phyloP scores from a whole-genome alignment of 2,329 filamentous ascomycete species.

The Rugonectria rugulosa region DNA sequence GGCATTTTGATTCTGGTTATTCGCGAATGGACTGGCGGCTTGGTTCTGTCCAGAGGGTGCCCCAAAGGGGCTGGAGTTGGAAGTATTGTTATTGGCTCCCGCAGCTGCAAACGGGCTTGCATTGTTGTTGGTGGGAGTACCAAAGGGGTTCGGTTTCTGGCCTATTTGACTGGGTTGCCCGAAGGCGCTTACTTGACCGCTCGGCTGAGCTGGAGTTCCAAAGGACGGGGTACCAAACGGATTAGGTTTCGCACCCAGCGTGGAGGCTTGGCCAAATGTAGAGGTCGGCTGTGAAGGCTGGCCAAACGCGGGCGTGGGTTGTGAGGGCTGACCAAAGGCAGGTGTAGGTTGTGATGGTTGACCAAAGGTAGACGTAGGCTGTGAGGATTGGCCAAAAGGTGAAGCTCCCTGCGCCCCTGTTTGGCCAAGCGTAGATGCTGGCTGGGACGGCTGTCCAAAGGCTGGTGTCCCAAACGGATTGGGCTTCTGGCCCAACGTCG shows the following conservation, averaged over 20 bases:
- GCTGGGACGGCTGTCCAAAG: conserved; percentile 48
- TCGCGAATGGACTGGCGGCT: conserved; percentile 32
- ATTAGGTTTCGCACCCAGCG: conserved; percentile 43
- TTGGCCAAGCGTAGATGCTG: conserved; percentile 39
- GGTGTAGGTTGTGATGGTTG: conserved; percentile 43
- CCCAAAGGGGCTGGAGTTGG: conserved; percentile 41
- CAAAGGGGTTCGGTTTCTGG: conserved; percentile 50
- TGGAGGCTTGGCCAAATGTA: conserved; percentile 52
- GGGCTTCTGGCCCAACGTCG: conserved; percentile 54
- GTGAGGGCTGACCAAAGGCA: conserved; percentile 41
- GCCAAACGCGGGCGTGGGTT: conserved; percentile 50
- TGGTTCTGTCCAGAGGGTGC: conserved; percentile 26
- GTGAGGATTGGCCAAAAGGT: conserved; percentile 53
- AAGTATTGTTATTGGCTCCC: conserved; percentile 26
- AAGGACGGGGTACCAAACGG: conserved; percentile 46
- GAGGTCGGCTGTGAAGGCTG: conserved; percentile 42
- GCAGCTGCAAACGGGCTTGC: conserved; percentile 38
- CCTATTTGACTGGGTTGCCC: conserved; percentile 48
- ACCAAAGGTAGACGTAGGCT: conserved; percentile 48
- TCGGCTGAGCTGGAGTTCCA: conserved; percentile 46
- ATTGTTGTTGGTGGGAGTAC: conserved; percentile 29
- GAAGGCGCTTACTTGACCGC: conserved; percentile 36
- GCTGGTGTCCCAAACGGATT: conserved; percentile 36
- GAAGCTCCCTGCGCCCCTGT: background rate
- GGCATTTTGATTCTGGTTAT: conserved; percentile 28